Evolutionary conservation across 1,284 basidiomycete species (phyloP), one percentile per base, ranked within the genome.

Genomic region (Ceratobasidium sp.): DNA sequence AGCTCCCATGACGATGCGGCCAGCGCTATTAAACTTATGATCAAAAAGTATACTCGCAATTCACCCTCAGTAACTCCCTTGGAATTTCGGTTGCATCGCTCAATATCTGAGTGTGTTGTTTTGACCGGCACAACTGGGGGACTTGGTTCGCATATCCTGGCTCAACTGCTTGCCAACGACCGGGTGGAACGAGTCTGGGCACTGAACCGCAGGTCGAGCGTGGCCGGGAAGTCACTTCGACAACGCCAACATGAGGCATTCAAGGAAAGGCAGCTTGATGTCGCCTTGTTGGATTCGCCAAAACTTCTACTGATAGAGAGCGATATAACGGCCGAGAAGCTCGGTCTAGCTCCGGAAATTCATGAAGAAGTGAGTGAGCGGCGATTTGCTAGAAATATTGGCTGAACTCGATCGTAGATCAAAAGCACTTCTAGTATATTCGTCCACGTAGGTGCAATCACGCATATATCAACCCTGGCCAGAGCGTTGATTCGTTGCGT

Each of bases 71-170:
- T 20, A 18, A 6, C 26, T 18, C 20, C 46, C 7, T 51, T 33
- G 13, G 20, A 23, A 33, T 33, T 33, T 33, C 33, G 33, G 23
- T 18, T 15, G 18, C 28, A 26, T 55, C 26, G 10, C 12, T 40
- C 40, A 3, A 13, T 20, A 20, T n/a, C 10, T 2, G 81, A 85
- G 18, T 80, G 82, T 2, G 80, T 85, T 3, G 67, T 86, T 2
- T 61, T 86, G 46, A 86, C 85, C 3, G 85, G 85, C 1, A 84
- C 83, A 6, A 86, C 85, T 39, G 85, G 85, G 1, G 83, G 82
- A 56, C 79, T 86, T 2, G 85, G 85, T 3, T 82, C 82, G 0
- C 77, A 81, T 49, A 66, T 85, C 9, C 81, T 86, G 5, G 82
- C 81, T 0, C 78, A 81, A 44, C 76, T 86, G 3, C 76, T 84